Evolutionary conservation across 805 yeast species (phyloP).

Genomic region (Cyberlindnera veronae): DNA sequence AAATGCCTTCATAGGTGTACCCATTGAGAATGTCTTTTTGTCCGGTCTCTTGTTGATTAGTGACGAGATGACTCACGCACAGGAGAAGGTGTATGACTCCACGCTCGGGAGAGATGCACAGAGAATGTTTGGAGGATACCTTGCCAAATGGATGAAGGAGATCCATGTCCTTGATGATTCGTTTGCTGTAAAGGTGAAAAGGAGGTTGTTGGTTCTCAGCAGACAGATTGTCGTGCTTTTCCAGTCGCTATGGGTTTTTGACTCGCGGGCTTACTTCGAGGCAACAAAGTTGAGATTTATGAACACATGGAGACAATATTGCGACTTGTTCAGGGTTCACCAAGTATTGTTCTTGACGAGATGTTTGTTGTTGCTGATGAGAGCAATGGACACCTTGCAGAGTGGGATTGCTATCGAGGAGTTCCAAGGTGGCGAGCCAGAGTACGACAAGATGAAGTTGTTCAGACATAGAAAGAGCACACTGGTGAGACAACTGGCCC

Average conservation of each 20-base stretch:
- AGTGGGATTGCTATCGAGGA: slow-evolving; percentile 9
- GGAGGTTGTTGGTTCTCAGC: neutral
- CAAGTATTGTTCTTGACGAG: slow-evolving; percentile 5
- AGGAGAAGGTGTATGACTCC: slow-evolving; percentile 1
- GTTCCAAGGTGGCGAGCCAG: slow-evolving; percentile 4
- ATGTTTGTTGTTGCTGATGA: slow-evolving; percentile 5
- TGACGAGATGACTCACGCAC: slow-evolving; percentile 2
- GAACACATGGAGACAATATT: slow-evolving; percentile 6
- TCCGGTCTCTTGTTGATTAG: slow-evolving; percentile 3
- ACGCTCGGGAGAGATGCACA: slow-evolving; percentile 1
- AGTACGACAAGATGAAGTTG: neutral
- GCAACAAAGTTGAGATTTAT: neutral
- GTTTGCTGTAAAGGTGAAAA: slow-evolving; percentile 1
- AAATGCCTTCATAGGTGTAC: slow-evolving; percentile 2
- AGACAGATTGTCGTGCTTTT: slow-evolving; percentile 1
- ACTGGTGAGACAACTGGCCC: slow-evolving; percentile 7
- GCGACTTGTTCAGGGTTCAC: slow-evolving; percentile 5
- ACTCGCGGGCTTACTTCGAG: neutral
- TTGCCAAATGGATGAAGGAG: slow-evolving; percentile 1
- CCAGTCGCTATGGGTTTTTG: neutral
- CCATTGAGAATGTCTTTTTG: slow-evolving; percentile 6
- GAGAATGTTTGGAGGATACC: slow-evolving; percentile 3
- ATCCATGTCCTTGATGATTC: slow-evolving; percentile 4
- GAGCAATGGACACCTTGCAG: slow-evolving; percentile 8
- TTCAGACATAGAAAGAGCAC: neutral